Conservation (phyloP, 2,329 filamentous ascomycete species). For the Huntiella moniliformis region DNA sequence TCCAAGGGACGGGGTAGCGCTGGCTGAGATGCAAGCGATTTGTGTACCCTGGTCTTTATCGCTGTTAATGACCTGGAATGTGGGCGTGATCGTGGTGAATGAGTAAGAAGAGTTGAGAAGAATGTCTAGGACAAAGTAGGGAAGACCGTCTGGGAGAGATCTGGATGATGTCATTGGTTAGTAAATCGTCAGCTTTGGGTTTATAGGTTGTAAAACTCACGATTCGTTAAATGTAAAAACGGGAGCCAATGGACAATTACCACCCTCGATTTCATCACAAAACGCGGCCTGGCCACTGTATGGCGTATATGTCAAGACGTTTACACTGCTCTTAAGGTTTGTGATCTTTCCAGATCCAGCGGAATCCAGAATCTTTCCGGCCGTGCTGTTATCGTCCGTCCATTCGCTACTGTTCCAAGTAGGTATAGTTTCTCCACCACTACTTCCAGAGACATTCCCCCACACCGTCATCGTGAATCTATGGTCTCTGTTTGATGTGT, state of each 20-base stretch:
- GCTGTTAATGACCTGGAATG: slow-evolving; percentile 58
- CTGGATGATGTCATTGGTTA: slow-evolving; percentile 14
- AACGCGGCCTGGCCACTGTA: slow-evolving; percentile 41
- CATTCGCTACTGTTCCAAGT: slow-evolving; percentile 38
- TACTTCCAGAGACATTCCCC: slow-evolving; percentile 71
- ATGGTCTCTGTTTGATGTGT: slow-evolving; percentile 38
- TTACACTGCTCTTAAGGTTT: slow-evolving; percentile 52
- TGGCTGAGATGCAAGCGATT: slow-evolving; percentile 66
- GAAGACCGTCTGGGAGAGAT: slow-evolving; percentile 30
- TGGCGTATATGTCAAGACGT: slow-evolving; percentile 61
- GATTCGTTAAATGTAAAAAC: slow-evolving; percentile 35
- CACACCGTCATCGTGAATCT: slow-evolving; percentile 63
- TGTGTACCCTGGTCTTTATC: slow-evolving; percentile 29
- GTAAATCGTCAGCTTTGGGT: background rate
- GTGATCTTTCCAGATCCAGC: slow-evolving; percentile 38
- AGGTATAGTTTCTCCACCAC: slow-evolving; percentile 39
- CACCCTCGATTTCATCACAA: slow-evolving; percentile 44
- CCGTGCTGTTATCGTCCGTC: slow-evolving; percentile 37
- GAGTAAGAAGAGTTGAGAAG: slow-evolving; percentile 67
- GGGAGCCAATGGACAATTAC: slow-evolving; percentile 55
- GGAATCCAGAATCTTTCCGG: slow-evolving; percentile 59
- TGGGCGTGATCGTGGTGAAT: slow-evolving; percentile 64
- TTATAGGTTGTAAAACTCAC: slow-evolving; percentile 18
- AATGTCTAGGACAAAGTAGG: slow-evolving; percentile 54
- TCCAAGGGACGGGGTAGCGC: slow-evolving; percentile 69